Percentiles rank a stretch among this genome's conserved stretches.
Evolutionary conservation across 2,329 filamentous ascomycete genomes (phyloP).

Genomic region (Cladophialophora carrionii): DNA sequence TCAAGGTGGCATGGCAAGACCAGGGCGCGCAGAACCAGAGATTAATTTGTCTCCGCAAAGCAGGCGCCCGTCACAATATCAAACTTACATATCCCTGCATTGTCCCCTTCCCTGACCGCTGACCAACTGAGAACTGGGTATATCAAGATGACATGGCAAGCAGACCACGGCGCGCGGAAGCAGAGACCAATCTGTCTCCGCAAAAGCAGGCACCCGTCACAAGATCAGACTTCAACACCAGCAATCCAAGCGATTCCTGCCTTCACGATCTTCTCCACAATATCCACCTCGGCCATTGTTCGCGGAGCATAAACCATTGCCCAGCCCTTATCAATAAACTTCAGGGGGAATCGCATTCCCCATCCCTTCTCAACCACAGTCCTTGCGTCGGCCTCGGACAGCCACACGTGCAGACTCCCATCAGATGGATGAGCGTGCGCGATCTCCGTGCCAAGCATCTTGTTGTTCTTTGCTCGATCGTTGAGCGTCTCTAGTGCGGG

Average conservation of each 20-base stretch:
- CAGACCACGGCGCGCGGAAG: background rate
- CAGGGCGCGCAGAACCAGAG: background rate
- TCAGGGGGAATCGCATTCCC: conserved; percentile 30
- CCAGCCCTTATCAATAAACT: conserved; percentile 32
- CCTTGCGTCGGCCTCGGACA: conserved; percentile 31
- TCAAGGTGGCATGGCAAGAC: background rate
- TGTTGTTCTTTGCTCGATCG: conserved; percentile 17
- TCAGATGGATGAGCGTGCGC: conserved; percentile 31
- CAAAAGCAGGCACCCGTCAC: background rate
- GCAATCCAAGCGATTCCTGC: conserved; percentile 27
- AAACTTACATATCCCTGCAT: conserved; percentile 6
- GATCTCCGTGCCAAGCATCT: conserved; percentile 26
- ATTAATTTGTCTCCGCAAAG: background rate
- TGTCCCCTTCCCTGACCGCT: too few relatives aligned
- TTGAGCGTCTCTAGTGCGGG: conserved; percentile 23
- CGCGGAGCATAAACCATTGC: conserved; percentile 31
- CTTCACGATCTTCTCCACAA: conserved; percentile 30
- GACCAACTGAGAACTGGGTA: background rate
- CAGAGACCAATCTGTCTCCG: background rate
- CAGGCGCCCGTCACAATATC: background rate
- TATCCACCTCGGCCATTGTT: conserved; percentile 31
- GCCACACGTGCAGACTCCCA: conserved; percentile 31
- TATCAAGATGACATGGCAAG: background rate
- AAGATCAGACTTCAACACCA: conserved; percentile 27
- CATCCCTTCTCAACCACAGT: conserved; percentile 33